Evolutionary conservation across 208 protist species (phyloP), one percentile per base, ranked within the genome.

Genomic region (Borovskyia barvae): DNA sequence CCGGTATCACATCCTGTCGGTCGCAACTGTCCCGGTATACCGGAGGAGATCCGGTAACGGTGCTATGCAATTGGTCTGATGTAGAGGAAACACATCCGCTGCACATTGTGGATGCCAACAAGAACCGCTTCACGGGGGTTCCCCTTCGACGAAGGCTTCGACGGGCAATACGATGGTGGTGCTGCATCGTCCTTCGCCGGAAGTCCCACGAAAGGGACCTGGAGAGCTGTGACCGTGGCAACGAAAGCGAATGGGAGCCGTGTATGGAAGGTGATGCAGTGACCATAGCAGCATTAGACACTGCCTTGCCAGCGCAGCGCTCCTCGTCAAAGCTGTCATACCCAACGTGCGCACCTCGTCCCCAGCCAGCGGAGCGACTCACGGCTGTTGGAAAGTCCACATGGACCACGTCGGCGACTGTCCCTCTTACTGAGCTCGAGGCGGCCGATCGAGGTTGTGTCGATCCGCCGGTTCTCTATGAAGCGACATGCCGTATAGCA

Each of bases 21-120:
- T 43, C 84, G 0, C 80, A 90, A 49, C 63, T 94, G 17, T 47
- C 84, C 0, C 81, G 85, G 22, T 94, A 94, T 73, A 81, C 76
- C 7, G 87, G 77, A 22, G 66, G 66, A 3, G 82, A 90, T 43
- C 80, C 80, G 22, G 69, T 94, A 4, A 73, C 71, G 30, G 82
- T 94, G 15, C 63, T 90, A 28, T 40, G 75, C 28, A 94, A 94
- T 59, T 72, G 61, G 72, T 51, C 46, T 42, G 72, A 77, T 52
- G 72, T 61, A 2, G 47, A 73, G 61, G 37, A 41, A 45, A 58
- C 37, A 40, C n/a, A 43, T 30, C 35, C 43, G 17, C 26, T 60
- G 24, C 35, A 76, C 50, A 19, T 63, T 7, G 47, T 55, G 5
- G 64, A 71, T 15, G 53, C 26, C 3, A 20, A 50, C 12, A 57